phyloP scores from a whole-genome alignment of 1,139 yeast genomes.

The Chernovozyma aurita region DNA sequence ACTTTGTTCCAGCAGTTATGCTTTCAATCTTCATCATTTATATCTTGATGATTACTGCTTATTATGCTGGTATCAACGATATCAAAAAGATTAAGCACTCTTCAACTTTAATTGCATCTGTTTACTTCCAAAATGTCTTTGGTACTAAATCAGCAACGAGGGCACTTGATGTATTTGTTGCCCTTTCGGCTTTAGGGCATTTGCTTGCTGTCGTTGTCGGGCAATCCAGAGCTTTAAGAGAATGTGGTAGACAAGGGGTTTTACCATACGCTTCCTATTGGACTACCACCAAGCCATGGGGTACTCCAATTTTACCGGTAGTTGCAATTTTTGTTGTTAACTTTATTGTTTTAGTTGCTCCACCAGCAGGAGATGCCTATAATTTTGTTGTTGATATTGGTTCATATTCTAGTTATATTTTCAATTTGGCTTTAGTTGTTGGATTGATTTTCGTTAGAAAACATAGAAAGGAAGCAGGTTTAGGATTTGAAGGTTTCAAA shows the following conservation, averaged over 20 bases:
- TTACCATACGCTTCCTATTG: slow-evolving; percentile 36
- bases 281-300: slow-evolving; percentile 39
- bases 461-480: slow-evolving; percentile 29
- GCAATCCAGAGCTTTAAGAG: slow-evolving; percentile 39
- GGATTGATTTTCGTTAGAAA: slow-evolving; percentile 34
- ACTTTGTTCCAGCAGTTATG: slow-evolving; percentile 31
- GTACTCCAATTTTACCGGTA: slow-evolving; percentile 39
- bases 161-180: slow-evolving; percentile 34
- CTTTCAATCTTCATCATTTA: slow-evolving; percentile 30
- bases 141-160: slow-evolving; percentile 26
- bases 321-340: slow-evolving; percentile 34
- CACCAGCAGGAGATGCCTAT: slow-evolving; percentile 44
- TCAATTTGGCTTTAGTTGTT: slow-evolving; percentile 28
- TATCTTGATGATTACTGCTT: slow-evolving; percentile 32
- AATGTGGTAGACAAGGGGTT: slow-evolving; percentile 46
- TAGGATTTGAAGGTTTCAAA: slow-evolving; percentile 27
- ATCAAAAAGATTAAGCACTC: slow-evolving; percentile 27
- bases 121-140: slow-evolving; percentile 31
- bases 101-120: slow-evolving; percentile 28
- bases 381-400: slow-evolving; percentile 35
- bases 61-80: slow-evolving; percentile 29
- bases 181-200: slow-evolving; percentile 41
- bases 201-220: slow-evolving; percentile 35
- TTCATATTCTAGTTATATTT: slow-evolving; percentile 31
- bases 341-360: slow-evolving; percentile 36